Evolutionary conservation across 2,329 filamentous ascomycete species (phyloP).

Genomic region (Parasarocladium wereldwijsianum): DNA sequence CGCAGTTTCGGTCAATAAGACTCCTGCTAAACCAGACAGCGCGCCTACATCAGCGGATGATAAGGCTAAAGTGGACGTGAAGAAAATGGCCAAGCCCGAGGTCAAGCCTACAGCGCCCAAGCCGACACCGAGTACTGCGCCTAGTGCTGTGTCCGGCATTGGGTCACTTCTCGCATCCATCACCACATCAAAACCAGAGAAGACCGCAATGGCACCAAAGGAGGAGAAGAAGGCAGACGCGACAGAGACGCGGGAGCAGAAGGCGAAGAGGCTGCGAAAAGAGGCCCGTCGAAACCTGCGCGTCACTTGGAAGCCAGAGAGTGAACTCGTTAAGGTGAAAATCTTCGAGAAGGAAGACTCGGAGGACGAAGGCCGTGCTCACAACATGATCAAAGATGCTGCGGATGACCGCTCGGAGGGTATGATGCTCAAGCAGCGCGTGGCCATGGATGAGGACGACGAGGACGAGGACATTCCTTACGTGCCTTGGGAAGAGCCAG

Average conservation of each 20-base stretch:
- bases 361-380: conserved; percentile 53
- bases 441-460: conserved; percentile 33
- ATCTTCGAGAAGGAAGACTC: conserved; percentile 58
- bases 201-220: conserved; percentile 31
- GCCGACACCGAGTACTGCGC: conserved; percentile 14
- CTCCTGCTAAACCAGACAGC: conserved; percentile 20
- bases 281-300: conserved; percentile 55
- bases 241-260: conserved; percentile 54
- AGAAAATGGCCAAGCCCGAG: background rate
- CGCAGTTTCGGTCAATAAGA: conserved; percentile 26
- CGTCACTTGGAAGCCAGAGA: conserved; percentile 56
- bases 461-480: conserved; percentile 39
- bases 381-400: conserved; percentile 56
- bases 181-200: conserved; percentile 25
- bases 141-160: conserved; percentile 31
- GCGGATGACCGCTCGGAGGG: conserved; percentile 61
- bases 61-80: background rate
- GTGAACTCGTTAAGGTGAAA: conserved; percentile 49
- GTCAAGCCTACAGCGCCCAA: conserved; percentile 16
- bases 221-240: conserved; percentile 32
- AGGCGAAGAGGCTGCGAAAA: conserved; percentile 52
- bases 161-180: conserved; percentile 38
- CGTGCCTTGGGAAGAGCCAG: conserved; percentile 35
- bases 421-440: conserved; percentile 48
- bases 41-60: conserved; percentile 12